These are phyloP conservation scores for Vickermania ingenoplastis DNA, from an alignment of 208 protist species.

Conservation along the genomic window DNA sequence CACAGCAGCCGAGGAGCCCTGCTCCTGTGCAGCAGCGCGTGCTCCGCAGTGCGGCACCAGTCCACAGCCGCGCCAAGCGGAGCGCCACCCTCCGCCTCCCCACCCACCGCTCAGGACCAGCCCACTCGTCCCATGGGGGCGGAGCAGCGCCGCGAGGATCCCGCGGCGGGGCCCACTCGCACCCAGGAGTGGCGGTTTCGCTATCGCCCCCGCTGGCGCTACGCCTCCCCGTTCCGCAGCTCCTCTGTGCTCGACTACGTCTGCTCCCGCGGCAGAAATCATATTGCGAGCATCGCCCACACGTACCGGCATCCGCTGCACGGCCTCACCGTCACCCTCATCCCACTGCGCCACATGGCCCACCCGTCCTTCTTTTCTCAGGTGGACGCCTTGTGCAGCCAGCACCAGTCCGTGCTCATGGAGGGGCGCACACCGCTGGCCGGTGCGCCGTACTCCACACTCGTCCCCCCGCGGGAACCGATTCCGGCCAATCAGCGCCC, in stretches of 20 bases:
- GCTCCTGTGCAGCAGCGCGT: too few relatives aligned
- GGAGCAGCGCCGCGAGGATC: too few relatives aligned
- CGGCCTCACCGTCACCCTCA: slow-evolving; percentile 56
- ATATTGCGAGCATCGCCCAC: slow-evolving; percentile 43
- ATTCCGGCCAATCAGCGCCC: slow-evolving; percentile 19
- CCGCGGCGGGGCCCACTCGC: too few relatives aligned
- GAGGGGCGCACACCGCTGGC: slow-evolving; percentile 63
- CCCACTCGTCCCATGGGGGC: too few relatives aligned
- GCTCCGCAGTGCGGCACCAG: too few relatives aligned
- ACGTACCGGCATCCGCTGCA: slow-evolving; percentile 36
- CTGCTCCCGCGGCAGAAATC: slow-evolving; percentile 14
- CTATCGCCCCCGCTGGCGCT: slow-evolving; percentile 44
- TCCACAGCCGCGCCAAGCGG: too few relatives aligned
- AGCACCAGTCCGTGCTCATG: slow-evolving; percentile 81
- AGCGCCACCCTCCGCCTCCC: too few relatives aligned
- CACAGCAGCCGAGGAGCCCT: too few relatives aligned
- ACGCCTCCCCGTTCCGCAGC: slow-evolving; percentile 48
- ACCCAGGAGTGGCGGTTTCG: too few relatives aligned
- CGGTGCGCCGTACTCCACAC: slow-evolving; percentile 53
- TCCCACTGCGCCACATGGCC: slow-evolving; percentile 71
- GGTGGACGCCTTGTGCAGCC: slow-evolving; percentile 63
- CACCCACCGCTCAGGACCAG: too few relatives aligned
- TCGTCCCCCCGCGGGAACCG: slow-evolving; percentile 47
- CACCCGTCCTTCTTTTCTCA: slow-evolving; percentile 77
- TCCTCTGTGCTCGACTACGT: slow-evolving; percentile 50